phyloP scores from a whole-genome alignment of 768 basidiomycete genomes.

The Russula griseocarnosa region DNA sequence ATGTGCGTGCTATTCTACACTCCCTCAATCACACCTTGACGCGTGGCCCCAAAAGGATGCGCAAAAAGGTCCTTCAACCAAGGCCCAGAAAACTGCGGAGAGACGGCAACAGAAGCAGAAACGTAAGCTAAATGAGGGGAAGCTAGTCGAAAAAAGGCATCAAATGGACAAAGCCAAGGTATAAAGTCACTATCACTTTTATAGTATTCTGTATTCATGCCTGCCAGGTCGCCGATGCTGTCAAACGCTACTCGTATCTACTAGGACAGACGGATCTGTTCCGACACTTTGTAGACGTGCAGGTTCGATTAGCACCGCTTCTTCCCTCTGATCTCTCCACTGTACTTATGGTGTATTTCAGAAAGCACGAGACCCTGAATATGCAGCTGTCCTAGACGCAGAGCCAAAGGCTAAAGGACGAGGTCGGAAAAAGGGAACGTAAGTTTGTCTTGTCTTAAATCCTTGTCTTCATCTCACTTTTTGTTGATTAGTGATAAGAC shows the following conservation, averaged over 20 bases:
- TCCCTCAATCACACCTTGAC: slow-evolving; percentile 31
- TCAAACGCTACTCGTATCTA: slow-evolving; percentile 96
- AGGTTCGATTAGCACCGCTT: slow-evolving; percentile 46
- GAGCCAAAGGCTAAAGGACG: slow-evolving; percentile 83
- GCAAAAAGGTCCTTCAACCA: slow-evolving; percentile 37
- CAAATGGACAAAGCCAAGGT: slow-evolving; percentile 90
- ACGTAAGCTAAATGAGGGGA: slow-evolving; percentile 65
- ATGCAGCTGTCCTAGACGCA: slow-evolving; percentile 82
- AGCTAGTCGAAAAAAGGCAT: slow-evolving; percentile 65
- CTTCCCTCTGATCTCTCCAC: background rate
- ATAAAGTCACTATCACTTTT: slow-evolving; percentile 10
- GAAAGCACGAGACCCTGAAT: slow-evolving; percentile 89
- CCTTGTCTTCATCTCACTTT: slow-evolving; percentile 2
- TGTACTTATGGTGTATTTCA: slow-evolving; percentile 1
- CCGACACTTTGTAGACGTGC: slow-evolving; percentile 97
- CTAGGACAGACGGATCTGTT: slow-evolving; percentile 97
- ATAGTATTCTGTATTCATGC: slow-evolving; percentile 18
- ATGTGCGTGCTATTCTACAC: slow-evolving; percentile 28
- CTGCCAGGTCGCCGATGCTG: slow-evolving; percentile 77
- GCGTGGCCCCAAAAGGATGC: slow-evolving; percentile 39
- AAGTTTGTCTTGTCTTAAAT: slow-evolving; percentile 30
- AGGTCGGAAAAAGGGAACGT: slow-evolving; percentile 79
- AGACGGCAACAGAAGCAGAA: slow-evolving; percentile 47
- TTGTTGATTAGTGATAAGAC: slow-evolving; percentile 54
- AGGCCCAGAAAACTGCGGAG: slow-evolving; percentile 40